phyloP scores from a whole-genome alignment of 2,329 filamentous ascomycete genomes.

The Claviceps sorghi region DNA sequence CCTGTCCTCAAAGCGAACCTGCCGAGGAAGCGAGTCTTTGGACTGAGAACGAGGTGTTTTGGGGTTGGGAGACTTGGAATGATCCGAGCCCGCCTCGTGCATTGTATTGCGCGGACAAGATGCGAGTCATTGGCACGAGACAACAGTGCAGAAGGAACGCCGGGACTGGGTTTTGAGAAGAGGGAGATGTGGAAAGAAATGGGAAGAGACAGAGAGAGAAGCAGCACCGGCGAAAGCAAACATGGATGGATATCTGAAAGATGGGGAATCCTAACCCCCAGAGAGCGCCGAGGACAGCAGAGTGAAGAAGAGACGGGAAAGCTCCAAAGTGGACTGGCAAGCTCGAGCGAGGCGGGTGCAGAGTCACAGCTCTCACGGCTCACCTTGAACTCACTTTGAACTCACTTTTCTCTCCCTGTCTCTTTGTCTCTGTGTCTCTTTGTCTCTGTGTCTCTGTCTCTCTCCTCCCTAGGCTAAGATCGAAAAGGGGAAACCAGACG shows the following conservation, averaged over 20 bases:
- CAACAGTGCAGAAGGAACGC: not conserved
- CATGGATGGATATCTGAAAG: not conserved
- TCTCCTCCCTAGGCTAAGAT: not conserved
- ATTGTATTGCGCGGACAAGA: conserved; percentile 8
- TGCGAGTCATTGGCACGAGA: conserved; percentile 1
- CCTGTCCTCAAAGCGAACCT: conserved; percentile 17
- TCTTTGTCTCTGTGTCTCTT: not conserved
- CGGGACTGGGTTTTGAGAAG: not conserved
- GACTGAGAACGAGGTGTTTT: conserved; percentile 14
- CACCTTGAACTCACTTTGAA: conserved; percentile 5
- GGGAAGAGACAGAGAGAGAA: not conserved
- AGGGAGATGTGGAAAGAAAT: not conserved
- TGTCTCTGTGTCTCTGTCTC: not conserved
- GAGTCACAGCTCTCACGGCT: conserved; percentile 5
- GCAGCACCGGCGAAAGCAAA: not conserved
- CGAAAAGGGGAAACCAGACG: not conserved
- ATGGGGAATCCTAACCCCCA: not conserved
- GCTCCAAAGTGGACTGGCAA: not conserved
- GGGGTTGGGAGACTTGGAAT: conserved; percentile 16
- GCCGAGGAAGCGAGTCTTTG: conserved; percentile 14
- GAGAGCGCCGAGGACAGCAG: not conserved
- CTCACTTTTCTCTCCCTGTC: not conserved
- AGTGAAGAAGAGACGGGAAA: not conserved
- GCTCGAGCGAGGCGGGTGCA: not conserved
- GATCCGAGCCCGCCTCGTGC: conserved; percentile 13